phyloP scores from a whole-genome alignment of 202 grass and related monocot species.

The Zoysia matrella region DNA sequence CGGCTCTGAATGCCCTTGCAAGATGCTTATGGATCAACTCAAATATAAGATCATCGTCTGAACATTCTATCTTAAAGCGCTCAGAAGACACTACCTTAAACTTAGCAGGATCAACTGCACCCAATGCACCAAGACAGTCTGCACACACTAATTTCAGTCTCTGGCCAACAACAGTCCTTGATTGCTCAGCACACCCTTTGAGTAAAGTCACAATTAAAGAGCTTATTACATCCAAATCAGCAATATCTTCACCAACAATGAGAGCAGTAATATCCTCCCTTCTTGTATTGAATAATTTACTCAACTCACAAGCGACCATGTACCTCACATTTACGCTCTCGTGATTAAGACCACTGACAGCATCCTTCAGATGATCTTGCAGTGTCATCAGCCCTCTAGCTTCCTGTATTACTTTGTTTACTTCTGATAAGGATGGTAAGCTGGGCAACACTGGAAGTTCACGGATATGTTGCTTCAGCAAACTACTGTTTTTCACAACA shows the following conservation, averaged over 20 bases:
- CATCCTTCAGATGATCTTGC: slow-evolving; percentile 87
- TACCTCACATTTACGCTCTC: slow-evolving; percentile 98
- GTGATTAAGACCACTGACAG: slow-evolving; percentile 88
- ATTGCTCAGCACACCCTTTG: slow-evolving; percentile 90
- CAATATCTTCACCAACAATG: slow-evolving; percentile 76
- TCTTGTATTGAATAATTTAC: slow-evolving; percentile 79
- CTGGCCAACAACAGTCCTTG: slow-evolving; percentile 85
- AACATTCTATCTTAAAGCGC: slow-evolving; percentile 99
- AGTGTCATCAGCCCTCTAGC: slow-evolving; percentile 87
- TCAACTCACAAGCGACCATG: slow-evolving; percentile 91
- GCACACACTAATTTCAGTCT: slow-evolving; percentile 86
- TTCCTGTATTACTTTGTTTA: slow-evolving; percentile 89
- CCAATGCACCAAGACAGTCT: slow-evolving; percentile 91
- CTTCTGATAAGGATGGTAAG: slow-evolving; percentile 86
- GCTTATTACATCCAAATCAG: slow-evolving; percentile 84
- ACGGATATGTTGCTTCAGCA: slow-evolving; percentile 82
- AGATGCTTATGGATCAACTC: slow-evolving; percentile 99
- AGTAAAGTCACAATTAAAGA: slow-evolving; percentile 91
- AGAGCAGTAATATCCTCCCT: slow-evolving; percentile 87
- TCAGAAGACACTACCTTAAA: slow-evolving; percentile 78
- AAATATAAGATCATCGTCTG: slow-evolving; percentile 98
- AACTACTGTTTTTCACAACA: slow-evolving; percentile 71
- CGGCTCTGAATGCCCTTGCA: slow-evolving; percentile 93
- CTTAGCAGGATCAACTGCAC: slow-evolving; percentile 95
- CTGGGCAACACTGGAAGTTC: slow-evolving; percentile 88